Base-by-base conservation (phyloP, 78 protist genomes). In the Planoprotostelium fungivorum region DNA sequence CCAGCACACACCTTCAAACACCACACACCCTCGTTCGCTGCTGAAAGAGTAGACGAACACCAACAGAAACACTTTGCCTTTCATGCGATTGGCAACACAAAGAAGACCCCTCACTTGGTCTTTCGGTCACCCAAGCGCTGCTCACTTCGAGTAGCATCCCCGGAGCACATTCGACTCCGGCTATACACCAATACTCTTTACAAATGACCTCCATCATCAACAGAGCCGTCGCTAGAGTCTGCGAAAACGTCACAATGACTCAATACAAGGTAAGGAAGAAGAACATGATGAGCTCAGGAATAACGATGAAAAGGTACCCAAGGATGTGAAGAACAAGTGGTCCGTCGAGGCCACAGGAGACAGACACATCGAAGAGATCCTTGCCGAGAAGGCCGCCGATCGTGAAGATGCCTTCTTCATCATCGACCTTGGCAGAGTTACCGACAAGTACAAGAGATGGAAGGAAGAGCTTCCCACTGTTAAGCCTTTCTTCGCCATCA, bases 401-500 rank as follows among this genome's bases (percentile, higher is more conserved):
- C 73, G 31, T 16, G 73, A 51, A 51, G 73, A 51, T 51, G 31
- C 73, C 16, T 51, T 51, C 16, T 51, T 51, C 73, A 16, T 51
- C 16, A 16, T 51, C 5, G 73, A 51, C 16, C 73, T 51, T 51
- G 73, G 73, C 31, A 51, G 73, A 16, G 73, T 51, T 5, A 51
- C 16, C 31, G 5, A 51, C 73, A 51, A 51, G 73, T 16, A 51
- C 73, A 51, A 51, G 73, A 51, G 73, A 51, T 51, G 73, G 73
- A 16, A 25, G 31, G 73, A 51, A 16, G 73, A 51, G 73, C 73
- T 51, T 16, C 73, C 73, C 5, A 51, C 73, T 51, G 73, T 51
- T 25, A 5, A 51, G 73, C 73, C 73, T 51, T 51, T 51, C 73
- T 51, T 51, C 16, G 98, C 99, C 28, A 92, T 96, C 90, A 97